Evolutionary conservation across 2,329 filamentous ascomycete species (phyloP), one percentile per base, ranked within the genome.

Genomic region (Tolypocladium amazonense): DNA sequence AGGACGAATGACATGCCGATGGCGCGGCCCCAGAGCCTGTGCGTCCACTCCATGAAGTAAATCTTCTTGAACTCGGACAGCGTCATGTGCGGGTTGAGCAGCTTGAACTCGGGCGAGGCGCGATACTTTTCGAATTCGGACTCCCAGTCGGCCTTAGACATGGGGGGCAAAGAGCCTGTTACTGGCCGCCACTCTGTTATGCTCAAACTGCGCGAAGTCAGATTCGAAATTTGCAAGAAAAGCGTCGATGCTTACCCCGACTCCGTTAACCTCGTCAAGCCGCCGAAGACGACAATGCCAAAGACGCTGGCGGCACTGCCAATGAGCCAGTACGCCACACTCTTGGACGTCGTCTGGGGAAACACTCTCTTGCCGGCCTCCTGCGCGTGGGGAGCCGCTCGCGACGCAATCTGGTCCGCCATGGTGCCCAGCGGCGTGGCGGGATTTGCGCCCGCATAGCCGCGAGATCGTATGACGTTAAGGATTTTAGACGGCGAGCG

Each of bases 161-260:
- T 83, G 43, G 94, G 94, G 41, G 92, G 92, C 43, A 95, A 78
- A 20, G 92, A 92, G 66, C 94, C 94, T 12, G 94, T 97, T 52
- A 99, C 92, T 56, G 94, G 94, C 66, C 87, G 88, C 94, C 94
- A 99, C 89, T 99, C 94, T 64, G 94, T 99, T 68, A 99, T 99
- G 72, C 92, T 97, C 65, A 99, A 81, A 54, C 93, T 96, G 65
- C 23, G 52, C 1, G 30, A 25, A 14, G 53, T 50, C 35, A 47
- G 53, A 35, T 23, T 39, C n/a, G 39, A 1, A 20, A n/a, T 25
- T 27, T 18, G 47, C 6, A 8, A 4, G 4, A n/a, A 11, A 23
- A 45, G 33, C 2, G n/a, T 33, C 2, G 7, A 35, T 55, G 23
- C 79, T 65, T 82, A 96, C 92, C 92, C 94, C 65, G 94, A 99